These are phyloP conservation scores for Chrysosphaeria jannelii DNA, from an alignment of 2,329 filamentous ascomycete genomes.

Conservation along the genomic window DNA sequence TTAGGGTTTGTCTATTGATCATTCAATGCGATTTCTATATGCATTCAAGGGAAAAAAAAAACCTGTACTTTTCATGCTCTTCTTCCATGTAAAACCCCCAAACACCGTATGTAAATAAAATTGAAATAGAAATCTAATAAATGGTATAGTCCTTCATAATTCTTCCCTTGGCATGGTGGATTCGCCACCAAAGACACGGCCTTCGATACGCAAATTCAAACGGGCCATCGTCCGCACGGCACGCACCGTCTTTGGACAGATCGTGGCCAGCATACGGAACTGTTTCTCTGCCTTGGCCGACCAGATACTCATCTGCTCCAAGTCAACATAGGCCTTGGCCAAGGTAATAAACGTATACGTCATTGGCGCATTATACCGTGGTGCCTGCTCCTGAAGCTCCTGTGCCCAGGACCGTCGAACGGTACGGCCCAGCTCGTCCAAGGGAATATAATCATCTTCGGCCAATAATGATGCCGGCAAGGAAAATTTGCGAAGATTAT, in stretches of 20 bases:
- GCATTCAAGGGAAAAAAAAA: no score
- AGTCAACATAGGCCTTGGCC: slow-evolving; percentile 17
- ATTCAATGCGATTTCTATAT: no score
- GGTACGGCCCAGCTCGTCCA: background rate
- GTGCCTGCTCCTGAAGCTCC: slow-evolving; percentile 11
- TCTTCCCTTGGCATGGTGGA: no score
- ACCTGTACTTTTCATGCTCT: no score
- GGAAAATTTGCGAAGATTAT: no score
- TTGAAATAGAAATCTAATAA: no score
- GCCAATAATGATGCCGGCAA: no score
- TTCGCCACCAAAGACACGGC: slow-evolving; percentile 5
- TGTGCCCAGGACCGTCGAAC: slow-evolving; percentile 2
- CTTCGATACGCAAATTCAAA: slow-evolving; percentile 6
- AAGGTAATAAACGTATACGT: slow-evolving; percentile 17
- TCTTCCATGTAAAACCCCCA: no score
- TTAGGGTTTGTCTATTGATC: no score
- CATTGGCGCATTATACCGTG: slow-evolving; percentile 11
- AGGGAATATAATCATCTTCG: background rate
- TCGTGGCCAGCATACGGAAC: slow-evolving; percentile 10
- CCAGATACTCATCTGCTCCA: slow-evolving; percentile 18
- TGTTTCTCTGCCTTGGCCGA: slow-evolving; percentile 14
- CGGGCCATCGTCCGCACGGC: slow-evolving; percentile 9
- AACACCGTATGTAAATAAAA: no score
- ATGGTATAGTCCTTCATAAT: no score
- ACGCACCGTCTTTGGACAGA: slow-evolving; percentile 12